Conservation (phyloP, 805 yeast genomes). For the Candida maltosa region DNA sequence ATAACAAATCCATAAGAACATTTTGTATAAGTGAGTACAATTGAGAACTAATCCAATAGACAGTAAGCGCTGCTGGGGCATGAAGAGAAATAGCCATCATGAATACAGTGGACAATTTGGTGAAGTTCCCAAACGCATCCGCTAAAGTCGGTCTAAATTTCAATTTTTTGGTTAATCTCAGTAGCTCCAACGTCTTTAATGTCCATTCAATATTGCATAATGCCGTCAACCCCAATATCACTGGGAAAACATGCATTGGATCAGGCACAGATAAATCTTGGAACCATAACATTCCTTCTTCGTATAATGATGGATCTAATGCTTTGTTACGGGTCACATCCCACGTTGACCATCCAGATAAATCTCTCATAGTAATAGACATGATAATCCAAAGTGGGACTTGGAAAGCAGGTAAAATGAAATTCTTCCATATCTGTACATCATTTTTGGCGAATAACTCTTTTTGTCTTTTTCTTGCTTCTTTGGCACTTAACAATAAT, state of each 20-base stretch:
- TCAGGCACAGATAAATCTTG: constrained; percentile 58
- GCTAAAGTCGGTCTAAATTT: constrained; percentile 53
- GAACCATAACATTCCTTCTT: constrained; percentile 62
- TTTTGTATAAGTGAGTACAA: constrained; percentile 75
- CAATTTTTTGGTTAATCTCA: constrained; percentile 40
- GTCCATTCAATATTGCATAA: constrained; percentile 83
- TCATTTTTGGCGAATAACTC: constrained; percentile 59
- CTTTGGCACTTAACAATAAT: constrained; percentile 68
- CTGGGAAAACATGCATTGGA: constrained; percentile 63
- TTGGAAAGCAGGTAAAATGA: constrained; percentile 73
- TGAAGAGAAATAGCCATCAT: constrained; percentile 83
- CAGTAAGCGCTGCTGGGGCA: constrained; percentile 75
- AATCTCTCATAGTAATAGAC: constrained; percentile 69
- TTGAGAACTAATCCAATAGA: constrained; percentile 93
- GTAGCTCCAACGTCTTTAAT: constrained; percentile 55
- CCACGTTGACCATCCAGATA: constrained; percentile 66
- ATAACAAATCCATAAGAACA: constrained; percentile 56
- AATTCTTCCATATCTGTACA: constrained; percentile 80
- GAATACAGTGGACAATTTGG: constrained; percentile 73
- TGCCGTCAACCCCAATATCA: constrained; percentile 66
- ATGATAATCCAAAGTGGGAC: constrained; percentile 84
- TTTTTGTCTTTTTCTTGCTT: constrained; percentile 72
- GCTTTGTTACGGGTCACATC: constrained; percentile 40
- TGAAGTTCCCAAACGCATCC: constrained; percentile 63
- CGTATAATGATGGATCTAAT: constrained; percentile 46